Base-by-base conservation (phyloP, 208 protist genomes). In the Histomonas meleagridis region DNA sequence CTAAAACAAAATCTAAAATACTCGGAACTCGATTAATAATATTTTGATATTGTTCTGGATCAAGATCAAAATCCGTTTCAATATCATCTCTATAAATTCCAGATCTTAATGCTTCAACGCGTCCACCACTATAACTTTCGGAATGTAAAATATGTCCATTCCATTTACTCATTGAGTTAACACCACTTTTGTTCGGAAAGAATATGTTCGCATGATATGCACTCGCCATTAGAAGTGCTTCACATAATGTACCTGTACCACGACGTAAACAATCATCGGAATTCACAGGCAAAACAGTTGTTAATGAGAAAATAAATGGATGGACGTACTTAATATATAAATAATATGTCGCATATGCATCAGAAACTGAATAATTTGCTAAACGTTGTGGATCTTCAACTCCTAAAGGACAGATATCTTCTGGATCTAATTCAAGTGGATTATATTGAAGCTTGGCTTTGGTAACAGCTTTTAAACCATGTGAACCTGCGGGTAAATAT, bases 221-320 rank as follows among this genome's bases (percentile, higher is more conserved):
- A 93, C 99, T 48, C 70, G 97, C 97, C 97, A 99, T 99, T 3
- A 99, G 95, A 62, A 99, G 94, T 7, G 96, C 96, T 94, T 99
- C 99, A 95, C 98, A 99, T 21, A 99, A 93, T 12, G 97, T 98
- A 46, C 99, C 99, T 9, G 97, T 98, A 65, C 96, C 95, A 48
- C 94, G 94, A 23, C 94, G 93, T 2, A 96, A 91, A 32, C 94
- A 94, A 90, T 99, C 97, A 93, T 99, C 98, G 0, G 98, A 97
- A 35, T 96, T 94, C 96, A 99, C 97, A 10, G 99, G 98, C 93
- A 99, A 98, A 93, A 99, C 99, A 3, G 96, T 99, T 93, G 97
- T 98, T 32, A 99, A 96, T 0, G 98, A 99, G 93, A 99, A 99
- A 93, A 99, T 99, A 95, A 99, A 99, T 0, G 98, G 97, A 93